Evolutionary conservation across 768 basidiomycete species (phyloP), one percentile per base, ranked within the genome.

Genomic region (Crepidotus variabilis): DNA sequence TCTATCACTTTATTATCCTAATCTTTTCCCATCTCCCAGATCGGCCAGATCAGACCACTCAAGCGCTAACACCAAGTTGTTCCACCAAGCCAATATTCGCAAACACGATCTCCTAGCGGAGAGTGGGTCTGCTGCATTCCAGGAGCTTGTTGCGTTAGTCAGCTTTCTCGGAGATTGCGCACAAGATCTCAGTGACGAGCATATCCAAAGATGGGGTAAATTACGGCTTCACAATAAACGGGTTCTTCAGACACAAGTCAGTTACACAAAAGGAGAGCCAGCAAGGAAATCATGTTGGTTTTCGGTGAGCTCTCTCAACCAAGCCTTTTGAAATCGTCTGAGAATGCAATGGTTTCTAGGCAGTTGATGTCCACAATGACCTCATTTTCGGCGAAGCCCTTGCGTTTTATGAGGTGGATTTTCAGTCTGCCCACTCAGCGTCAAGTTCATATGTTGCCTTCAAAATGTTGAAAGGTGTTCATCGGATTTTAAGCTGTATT

Each of bases 1-100:
- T 47, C 35, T 70, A 5, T 50, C 54, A 9, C 55, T 69, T 23
- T 66, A 66, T 39, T 57, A 64, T 32, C 69, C 68, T 6, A 39
- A 22, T 5, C 45, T 61, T n/a, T 21, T 22, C 14, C 20, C 21
- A 10, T 22, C 24, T n/a, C 21, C 16, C 20, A 16, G 21, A 36
- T 22, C 34, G 20, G 34, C 13, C 39, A 43, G 3, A 20, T 43
- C 39, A 3, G 4, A 8, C 28, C 28, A 28, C 3, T 28, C 28
- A 28, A 28, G 8, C 28, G 13, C 39, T 22, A 32, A 18, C 34
- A 2, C 5, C 52, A 52, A 20, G 51, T 21, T 28, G 7, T 18
- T 13, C 11, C 11, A 22, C 18, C 6, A 28, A 11, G 34, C 8
- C 24, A 20, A 23, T 24, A 51, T 13, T 18, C 13, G 14, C 28